Base-by-base conservation (phyloP, 2,329 filamentous ascomycete genomes). In the Cladosporium sp. region DNA sequence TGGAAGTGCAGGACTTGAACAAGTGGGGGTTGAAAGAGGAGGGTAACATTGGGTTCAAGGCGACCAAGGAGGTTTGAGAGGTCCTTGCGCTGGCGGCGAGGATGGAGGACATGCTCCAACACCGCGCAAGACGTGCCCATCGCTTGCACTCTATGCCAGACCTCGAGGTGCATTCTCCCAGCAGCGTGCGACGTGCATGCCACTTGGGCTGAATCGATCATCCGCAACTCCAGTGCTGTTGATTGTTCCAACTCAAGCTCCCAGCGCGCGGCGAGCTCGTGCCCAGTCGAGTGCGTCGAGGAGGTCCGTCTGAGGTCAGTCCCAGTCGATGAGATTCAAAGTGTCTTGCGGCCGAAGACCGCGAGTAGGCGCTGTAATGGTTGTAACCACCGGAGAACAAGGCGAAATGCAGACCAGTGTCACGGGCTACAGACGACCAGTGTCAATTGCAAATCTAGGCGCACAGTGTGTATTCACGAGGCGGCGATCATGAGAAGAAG, bases 1-100 rank as follows among this genome's bases (percentile, higher is more conserved):
- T 78, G 30, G 72, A 69, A 5, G 71, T 72, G 23, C 76, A 77
- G 64, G 75, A 77, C 61, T 68, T 74, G 51, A 78, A 78, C 59
- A 73, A 77, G 68, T 77, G 75, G 75, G 76, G 76, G 2, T 61
- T 78, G 54, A 75, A 73, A 58, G 71, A 75, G 66, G 72, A 76
- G 65, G 76, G 76, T 0, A 77, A 77, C 57, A 76, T 78, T 58
- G 76, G 75, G 7, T 76, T 78, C 66, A 75, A 72, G 70, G 64
- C 68, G 16, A 76, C 74, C 26, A 72, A 72, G 59, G 75, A 77
- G 64, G 70, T 76, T n/a, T 64, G 62, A 64, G 32, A 13, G 46
- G 30, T n/a, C 5, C 3, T 18, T 14, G 39, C 1, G n/a, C 6
- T 46, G 36, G 18, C 10, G 39, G n/a, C n/a, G 39, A 21, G 39